phyloP scores from a whole-genome alignment of 208 protist genomes.

The Leishmania aethiopica region DNA sequence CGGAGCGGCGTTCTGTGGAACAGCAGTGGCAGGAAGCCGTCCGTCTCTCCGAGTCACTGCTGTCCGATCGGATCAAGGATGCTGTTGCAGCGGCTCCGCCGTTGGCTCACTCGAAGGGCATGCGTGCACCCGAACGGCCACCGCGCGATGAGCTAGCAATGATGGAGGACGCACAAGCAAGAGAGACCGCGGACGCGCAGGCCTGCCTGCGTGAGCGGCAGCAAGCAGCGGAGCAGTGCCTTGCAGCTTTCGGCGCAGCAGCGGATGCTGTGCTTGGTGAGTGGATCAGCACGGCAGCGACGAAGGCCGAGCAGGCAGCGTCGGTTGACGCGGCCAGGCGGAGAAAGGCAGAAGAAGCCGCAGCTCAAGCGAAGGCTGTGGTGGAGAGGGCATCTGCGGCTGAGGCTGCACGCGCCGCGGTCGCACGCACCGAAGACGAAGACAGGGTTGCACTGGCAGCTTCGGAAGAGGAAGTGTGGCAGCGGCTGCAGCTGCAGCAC shows the following conservation, averaged over 20 bases:
- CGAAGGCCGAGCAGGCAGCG: not conserved
- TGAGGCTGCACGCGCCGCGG: not conserved
- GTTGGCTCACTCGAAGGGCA: not conserved
- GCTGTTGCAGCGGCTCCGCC: not conserved
- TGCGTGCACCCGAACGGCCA: not conserved
- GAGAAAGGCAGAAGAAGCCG: not conserved
- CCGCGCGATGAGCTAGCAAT: not conserved
- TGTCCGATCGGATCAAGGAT: not conserved
- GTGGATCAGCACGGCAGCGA: not conserved
- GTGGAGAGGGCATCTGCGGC: not conserved
- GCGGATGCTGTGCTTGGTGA: not conserved
- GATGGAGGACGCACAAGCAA: slow-evolving; percentile 1
- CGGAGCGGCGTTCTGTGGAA: not conserved
- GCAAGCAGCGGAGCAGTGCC: not conserved
- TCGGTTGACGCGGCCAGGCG: not conserved
- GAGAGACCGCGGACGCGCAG: not conserved
- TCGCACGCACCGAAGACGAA: not conserved
- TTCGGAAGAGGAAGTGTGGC: not conserved
- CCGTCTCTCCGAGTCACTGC: slow-evolving; percentile 1
- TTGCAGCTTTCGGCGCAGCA: not conserved
- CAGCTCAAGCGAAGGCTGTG: not conserved
- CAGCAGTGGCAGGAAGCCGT: slow-evolving; percentile 2
- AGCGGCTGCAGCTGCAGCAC: not conserved
- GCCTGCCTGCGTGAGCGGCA: not conserved
- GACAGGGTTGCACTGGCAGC: not conserved